phyloP scores from a whole-genome alignment of 805 yeast species.

The Ogataea chonburiensis region DNA sequence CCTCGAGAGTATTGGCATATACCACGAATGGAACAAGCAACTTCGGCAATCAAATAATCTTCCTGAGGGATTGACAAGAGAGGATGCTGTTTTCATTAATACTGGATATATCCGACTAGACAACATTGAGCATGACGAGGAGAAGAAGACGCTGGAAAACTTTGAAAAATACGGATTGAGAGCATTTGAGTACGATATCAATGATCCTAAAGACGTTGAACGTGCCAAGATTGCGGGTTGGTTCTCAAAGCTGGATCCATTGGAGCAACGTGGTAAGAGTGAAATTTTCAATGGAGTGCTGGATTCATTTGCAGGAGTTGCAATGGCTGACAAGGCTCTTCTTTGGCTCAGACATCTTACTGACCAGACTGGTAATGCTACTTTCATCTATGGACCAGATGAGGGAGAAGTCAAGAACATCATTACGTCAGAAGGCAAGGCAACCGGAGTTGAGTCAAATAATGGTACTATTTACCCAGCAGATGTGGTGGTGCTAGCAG shows the following conservation, averaged over 20 bases:
- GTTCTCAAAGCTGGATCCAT: slow-evolving; percentile 23
- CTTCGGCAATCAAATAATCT: slow-evolving; percentile 3
- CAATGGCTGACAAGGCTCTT: slow-evolving; percentile 33
- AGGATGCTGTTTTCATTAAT: slow-evolving; percentile 12
- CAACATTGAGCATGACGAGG: slow-evolving; percentile 23
- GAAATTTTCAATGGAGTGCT: slow-evolving; percentile 20
- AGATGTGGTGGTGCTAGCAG: slow-evolving; percentile 25
- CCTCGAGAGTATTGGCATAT: slow-evolving; percentile 16
- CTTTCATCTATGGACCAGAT: slow-evolving; percentile 31
- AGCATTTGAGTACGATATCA: slow-evolving; percentile 29
- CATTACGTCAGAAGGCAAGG: slow-evolving; percentile 21
- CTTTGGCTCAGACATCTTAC: slow-evolving; percentile 28
- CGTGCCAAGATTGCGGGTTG: slow-evolving; percentile 34
- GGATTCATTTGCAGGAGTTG: slow-evolving; percentile 33
- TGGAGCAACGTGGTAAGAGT: slow-evolving; percentile 13
- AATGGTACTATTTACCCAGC: slow-evolving; percentile 29
- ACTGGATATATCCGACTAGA: slow-evolving; percentile 27
- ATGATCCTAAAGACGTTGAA: slow-evolving; percentile 27
- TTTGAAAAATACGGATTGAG: slow-evolving; percentile 29
- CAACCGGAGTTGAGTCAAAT: slow-evolving; percentile 28
- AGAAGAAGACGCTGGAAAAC: slow-evolving; percentile 15
- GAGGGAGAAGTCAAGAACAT: slow-evolving; percentile 28
- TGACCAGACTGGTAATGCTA: slow-evolving; percentile 30
- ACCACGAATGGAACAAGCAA: slow-evolving; percentile 9
- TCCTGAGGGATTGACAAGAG: slow-evolving; percentile 1